phyloP scores from a whole-genome alignment of 345 rosid genomes.

The Eucalyptus pumila region DNA sequence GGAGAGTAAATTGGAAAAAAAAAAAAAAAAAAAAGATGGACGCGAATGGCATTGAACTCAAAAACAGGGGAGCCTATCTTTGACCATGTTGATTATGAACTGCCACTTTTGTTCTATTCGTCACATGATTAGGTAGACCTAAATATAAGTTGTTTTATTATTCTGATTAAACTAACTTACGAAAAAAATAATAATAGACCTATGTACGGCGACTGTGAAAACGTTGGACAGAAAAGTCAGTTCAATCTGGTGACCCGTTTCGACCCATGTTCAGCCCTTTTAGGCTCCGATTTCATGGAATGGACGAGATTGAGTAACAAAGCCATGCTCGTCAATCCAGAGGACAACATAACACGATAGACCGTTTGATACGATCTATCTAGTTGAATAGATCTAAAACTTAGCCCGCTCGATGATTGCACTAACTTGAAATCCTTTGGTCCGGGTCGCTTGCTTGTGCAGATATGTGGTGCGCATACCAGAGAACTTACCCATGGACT shows the following conservation, averaged over 20 bases:
- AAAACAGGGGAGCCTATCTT: not conserved
- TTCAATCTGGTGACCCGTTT: not conserved
- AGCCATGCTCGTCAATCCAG: not conserved
- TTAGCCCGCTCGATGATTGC: not conserved
- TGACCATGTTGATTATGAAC: not conserved
- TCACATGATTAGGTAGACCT: not conserved
- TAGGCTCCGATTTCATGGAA: not conserved
- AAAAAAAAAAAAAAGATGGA: not conserved
- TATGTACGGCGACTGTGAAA: not conserved
- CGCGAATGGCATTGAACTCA: not conserved
- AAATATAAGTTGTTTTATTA: not conserved
- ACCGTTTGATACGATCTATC: not conserved
- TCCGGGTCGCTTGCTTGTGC: not conserved
- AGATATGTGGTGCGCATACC: constrained; percentile 48
- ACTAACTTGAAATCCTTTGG: not conserved
- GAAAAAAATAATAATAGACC: not conserved
- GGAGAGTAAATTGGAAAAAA: not conserved
- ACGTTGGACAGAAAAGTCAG: not conserved
- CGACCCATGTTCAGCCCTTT: not conserved
- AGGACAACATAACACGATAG: not conserved
- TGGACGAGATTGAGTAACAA: not conserved
- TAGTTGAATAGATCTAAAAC: not conserved
- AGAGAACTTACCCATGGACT: constrained; percentile 44
- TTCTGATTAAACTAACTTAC: not conserved
- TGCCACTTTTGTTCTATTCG: not conserved